Evolutionary conservation across 805 yeast genomes (phyloP).

Genomic region (Saccharomycopsis fibuligera): DNA sequence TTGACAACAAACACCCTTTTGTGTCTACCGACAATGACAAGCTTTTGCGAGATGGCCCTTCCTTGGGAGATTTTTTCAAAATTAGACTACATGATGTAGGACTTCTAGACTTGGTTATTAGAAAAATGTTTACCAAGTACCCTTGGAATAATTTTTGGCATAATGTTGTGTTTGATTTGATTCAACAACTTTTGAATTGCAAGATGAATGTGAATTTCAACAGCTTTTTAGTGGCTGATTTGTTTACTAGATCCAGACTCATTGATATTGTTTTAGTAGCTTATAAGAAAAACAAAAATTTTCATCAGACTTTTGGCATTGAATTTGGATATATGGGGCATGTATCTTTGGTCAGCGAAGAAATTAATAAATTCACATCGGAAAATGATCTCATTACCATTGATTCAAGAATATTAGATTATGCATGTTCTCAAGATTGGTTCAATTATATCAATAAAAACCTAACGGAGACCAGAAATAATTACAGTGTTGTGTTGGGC

Average conservation of each 20-base stretch:
- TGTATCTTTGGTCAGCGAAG: constrained; percentile 20
- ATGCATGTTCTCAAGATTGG: constrained; percentile 11
- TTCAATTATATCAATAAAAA: constrained; percentile 10
- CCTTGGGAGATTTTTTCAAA: constrained; percentile 84
- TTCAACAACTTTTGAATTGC: constrained; percentile 92
- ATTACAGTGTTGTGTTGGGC: constrained; percentile 13
- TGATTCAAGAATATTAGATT: constrained; percentile 10
- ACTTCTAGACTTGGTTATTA: constrained; percentile 59
- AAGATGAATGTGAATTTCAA: constrained; percentile 80
- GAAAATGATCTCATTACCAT: constrained; percentile 7
- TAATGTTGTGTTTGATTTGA: constrained; percentile 92
- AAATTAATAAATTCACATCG: constrained; percentile 15
- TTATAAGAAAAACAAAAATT: constrained; percentile 8
- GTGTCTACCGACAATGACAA: constrained; percentile 31
- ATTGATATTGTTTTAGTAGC: constrained; percentile 15
- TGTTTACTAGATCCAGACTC: constrained; percentile 9
- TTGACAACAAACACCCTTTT: constrained; percentile 9
- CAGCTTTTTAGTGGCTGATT: constrained; percentile 64
- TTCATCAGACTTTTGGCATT: constrained; percentile 6
- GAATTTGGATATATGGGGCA: constrained; percentile 87
- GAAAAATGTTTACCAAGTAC: constrained; percentile 62
- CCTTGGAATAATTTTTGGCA: constrained; percentile 98
- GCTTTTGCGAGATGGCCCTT: constrained; percentile 49
- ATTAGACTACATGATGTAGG: constrained; percentile 72
- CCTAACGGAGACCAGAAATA: constrained; percentile 14